Conservation (phyloP, 2,329 filamentous ascomycete genomes). For the Sporothrix dimorphospora region DNA sequence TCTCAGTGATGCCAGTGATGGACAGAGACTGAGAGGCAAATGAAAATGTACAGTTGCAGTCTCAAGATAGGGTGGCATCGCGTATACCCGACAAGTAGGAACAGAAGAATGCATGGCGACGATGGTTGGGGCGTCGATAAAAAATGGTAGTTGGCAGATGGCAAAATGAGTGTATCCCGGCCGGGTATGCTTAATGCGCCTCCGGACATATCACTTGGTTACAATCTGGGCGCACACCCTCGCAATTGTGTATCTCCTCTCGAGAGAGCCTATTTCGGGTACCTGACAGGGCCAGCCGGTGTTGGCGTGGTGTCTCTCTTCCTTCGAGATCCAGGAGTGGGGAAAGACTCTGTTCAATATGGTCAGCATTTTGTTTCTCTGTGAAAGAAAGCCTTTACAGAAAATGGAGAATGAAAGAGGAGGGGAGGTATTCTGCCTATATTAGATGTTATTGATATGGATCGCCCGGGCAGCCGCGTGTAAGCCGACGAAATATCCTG, state of each 20-base stretch:
- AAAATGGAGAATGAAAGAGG: not conserved
- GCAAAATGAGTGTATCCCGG: not conserved
- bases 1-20: not conserved
- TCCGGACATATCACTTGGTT: not conserved
- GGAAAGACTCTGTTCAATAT: not conserved
- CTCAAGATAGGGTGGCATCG: constrained; percentile 5
- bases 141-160: not conserved
- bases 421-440: not conserved
- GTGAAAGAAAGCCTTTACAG: not conserved
- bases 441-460: not conserved
- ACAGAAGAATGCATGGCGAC: not conserved
- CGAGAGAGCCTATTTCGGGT: constrained; percentile 6
- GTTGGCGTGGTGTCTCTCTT: not conserved
- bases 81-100: not conserved
- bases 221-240: not conserved
- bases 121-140: not conserved
- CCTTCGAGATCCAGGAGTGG: not conserved
- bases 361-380: not conserved
- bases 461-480: not conserved
- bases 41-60: not conserved
- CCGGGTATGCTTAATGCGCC: not conserved
- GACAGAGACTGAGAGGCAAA: not conserved
- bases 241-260: not conserved
- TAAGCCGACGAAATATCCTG: not conserved
- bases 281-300: constrained; percentile 14